Evolutionary conservation across 2,329 filamentous ascomycete species (phyloP), one percentile per base, ranked within the genome.

Genomic region (Talaromyces sp.): DNA sequence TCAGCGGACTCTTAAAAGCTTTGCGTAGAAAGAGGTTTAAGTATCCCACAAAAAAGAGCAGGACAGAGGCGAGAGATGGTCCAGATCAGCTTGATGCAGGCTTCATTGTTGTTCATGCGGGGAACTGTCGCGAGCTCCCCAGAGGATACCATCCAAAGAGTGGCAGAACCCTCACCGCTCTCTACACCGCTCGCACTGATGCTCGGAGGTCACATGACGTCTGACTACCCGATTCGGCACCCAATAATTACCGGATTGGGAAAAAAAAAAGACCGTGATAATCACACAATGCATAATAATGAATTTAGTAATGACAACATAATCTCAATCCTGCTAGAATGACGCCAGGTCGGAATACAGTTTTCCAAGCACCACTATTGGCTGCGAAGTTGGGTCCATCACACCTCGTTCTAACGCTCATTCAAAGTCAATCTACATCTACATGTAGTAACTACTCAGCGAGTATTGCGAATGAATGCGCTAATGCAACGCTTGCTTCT

Each of bases 81-180:
- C n/a, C 21, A n/a, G 12, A 10, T 19, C 43, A 46, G 21, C 11
- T 7, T 3, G 43, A 21, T 46, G 41, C 43, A 46, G 11, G 19
- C 10, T 24, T 46, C 43, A 24, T 46, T 46, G 43, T 46, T 46
- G 19, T 50, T 51, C 48, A 58, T 58, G 56, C 32, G 56, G 56
- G 56, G 56, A 38, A 38, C 5, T 17, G 35, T 38, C 35, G 35
- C 35, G 17, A 58, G 51, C 19, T 57, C 54, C 12, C 29, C 31
- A 31, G 43, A n/a, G 5, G 56, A 35, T 52, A 50, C 46, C 32
- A 21, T 31, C 35, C 32, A 53, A 31, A 29, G 21, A 29, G 21
- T 10, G 51, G 57, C 57, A 59, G 57, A 59, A 59, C 12, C 1
- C 46, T 54, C 35, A 59, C 57, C 57, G 57, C 57, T 21, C n/a